A percentile compares a stretch with the other conserved stretches of the same genome.
phyloP scores from a whole-genome alignment of 2,329 filamentous ascomycete genomes.

The Sporothrix brasiliensis region DNA sequence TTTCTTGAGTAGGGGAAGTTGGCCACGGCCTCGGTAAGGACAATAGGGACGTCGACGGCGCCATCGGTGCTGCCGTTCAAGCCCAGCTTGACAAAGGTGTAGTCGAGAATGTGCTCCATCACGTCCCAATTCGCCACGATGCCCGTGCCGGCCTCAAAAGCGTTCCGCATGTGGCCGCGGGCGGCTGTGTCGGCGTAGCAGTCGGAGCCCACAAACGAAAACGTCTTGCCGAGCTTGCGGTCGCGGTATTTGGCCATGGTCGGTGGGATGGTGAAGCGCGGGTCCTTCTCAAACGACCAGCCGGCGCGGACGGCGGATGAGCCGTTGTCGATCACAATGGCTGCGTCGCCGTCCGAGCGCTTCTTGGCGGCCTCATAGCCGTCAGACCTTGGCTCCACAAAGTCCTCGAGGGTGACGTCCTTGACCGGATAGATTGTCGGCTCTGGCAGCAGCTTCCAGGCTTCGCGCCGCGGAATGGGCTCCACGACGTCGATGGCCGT shows the following conservation, averaged over 20 bases:
- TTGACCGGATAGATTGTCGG: slow-evolving; percentile 63
- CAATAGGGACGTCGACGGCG: slow-evolving; percentile 78
- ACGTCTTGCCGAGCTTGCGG: slow-evolving; percentile 87
- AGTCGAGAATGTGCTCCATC: slow-evolving; percentile 92
- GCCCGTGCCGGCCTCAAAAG: slow-evolving; percentile 87
- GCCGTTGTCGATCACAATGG: slow-evolving; percentile 50
- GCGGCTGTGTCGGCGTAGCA: slow-evolving; percentile 94
- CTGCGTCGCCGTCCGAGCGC: slow-evolving; percentile 49
- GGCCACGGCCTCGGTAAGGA: slow-evolving; percentile 94
- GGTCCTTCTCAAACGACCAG: slow-evolving; percentile 89
- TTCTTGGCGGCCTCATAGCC: slow-evolving; percentile 71
- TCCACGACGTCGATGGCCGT: slow-evolving; percentile 57
- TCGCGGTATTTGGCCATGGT: slow-evolving; percentile 96
- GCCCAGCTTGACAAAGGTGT: slow-evolving; percentile 90
- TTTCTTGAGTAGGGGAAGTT: slow-evolving; percentile 87
- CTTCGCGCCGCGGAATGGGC: slow-evolving; percentile 46
- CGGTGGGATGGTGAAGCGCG: slow-evolving; percentile 78
- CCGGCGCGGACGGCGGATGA: slow-evolving; percentile 88
- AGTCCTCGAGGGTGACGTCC: slow-evolving; percentile 64
- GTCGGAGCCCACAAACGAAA: slow-evolving; percentile 88
- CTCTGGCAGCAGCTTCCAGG: slow-evolving; percentile 53
- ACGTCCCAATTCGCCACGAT: slow-evolving; percentile 98
- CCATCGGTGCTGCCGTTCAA: slow-evolving; percentile 74
- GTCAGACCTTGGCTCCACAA: slow-evolving; percentile 59
- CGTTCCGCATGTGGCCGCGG: slow-evolving; percentile 82